phyloP scores from a whole-genome alignment of 108 stramenopile species.

The Pseudonitzschia delicatissima region DNA sequence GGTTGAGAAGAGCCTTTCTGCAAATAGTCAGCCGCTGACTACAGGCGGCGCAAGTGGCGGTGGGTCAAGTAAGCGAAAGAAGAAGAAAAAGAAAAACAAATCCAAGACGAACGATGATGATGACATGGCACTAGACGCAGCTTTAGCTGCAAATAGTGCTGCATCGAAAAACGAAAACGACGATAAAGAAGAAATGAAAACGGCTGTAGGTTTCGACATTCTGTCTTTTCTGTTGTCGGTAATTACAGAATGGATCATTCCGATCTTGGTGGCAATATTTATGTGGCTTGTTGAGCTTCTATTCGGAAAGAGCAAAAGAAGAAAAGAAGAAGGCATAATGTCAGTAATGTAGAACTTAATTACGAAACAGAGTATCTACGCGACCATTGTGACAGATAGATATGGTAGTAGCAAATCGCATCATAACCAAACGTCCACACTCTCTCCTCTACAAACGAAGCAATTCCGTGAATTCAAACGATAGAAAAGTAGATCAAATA shows the following conservation, averaged over 20 bases:
- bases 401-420: too few species aligned
- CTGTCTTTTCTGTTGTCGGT: background rate
- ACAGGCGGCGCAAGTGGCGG: background rate
- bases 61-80: background rate
- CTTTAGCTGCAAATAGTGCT: slow-evolving; percentile 8
- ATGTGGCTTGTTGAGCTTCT: slow-evolving; percentile 16
- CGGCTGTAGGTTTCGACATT: background rate
- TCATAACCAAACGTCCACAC: too few species aligned
- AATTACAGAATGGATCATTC: slow-evolving; percentile 5
- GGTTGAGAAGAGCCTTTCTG: background rate
- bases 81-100: slow-evolving; percentile 11
- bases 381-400: too few species aligned
- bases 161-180: background rate
- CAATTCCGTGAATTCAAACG: too few species aligned
- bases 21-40: too few species aligned
- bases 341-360: background rate
- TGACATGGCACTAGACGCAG: background rate
- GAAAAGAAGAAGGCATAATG: slow-evolving; percentile 15
- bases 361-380: too few species aligned
- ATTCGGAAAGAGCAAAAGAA: slow-evolving; percentile 15
- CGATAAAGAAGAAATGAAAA: slow-evolving; percentile 6
- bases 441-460: too few species aligned
- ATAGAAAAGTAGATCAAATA: too few species aligned
- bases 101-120: slow-evolving; percentile 5
- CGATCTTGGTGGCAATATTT: slow-evolving; percentile 20